phyloP scores from a whole-genome alignment of 768 basidiomycete genomes.

The Pisolithus orientalis region DNA sequence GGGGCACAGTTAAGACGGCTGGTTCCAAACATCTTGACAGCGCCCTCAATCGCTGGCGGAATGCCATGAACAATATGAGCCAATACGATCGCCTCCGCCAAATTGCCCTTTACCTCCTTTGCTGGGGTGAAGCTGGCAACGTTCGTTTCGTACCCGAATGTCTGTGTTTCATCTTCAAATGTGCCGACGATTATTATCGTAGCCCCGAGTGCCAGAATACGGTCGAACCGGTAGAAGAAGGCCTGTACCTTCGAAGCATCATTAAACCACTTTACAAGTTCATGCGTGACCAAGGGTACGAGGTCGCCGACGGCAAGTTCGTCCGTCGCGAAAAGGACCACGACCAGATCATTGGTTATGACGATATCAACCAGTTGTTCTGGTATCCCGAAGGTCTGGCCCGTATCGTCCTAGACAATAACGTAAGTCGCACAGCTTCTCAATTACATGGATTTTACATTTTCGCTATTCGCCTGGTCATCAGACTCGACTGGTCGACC shows the following conservation, averaged over 20 bases:
- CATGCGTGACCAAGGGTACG: conserved; percentile 96
- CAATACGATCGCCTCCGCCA: conserved; percentile 97
- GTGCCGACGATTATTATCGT: conserved; percentile 99
- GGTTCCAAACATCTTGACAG: conserved; percentile 83
- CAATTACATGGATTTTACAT: conserved; percentile 1
- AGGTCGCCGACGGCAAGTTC: conserved; percentile 92
- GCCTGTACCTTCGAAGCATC: conserved; percentile 84
- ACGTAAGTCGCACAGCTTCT: conserved; percentile 40
- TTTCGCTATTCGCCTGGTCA: background rate
- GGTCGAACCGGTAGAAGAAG: conserved; percentile 89
- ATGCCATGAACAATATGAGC: conserved; percentile 99
- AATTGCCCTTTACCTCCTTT: conserved; percentile 90
- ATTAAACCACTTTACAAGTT: conserved; percentile 94
- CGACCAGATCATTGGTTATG: conserved; percentile 95
- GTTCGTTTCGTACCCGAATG: conserved; percentile 96
- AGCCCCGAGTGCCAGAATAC: conserved; percentile 96
- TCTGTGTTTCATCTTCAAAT: conserved; percentile 99
- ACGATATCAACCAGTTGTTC: conserved; percentile 98
- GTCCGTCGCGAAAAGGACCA: conserved; percentile 93
- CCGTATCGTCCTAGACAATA: conserved; percentile 83
- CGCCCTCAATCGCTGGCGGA: conserved; percentile 92
- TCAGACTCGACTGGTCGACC: conserved; percentile 86
- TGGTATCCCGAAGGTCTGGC: conserved; percentile 99
- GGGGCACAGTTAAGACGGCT: conserved; percentile 41
- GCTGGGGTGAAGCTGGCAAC: conserved; percentile 98